Evolutionary conservation across 2,329 filamentous ascomycete genomes (phyloP), one percentile per base, ranked within the genome.

Genomic region (Capronia americana): DNA sequence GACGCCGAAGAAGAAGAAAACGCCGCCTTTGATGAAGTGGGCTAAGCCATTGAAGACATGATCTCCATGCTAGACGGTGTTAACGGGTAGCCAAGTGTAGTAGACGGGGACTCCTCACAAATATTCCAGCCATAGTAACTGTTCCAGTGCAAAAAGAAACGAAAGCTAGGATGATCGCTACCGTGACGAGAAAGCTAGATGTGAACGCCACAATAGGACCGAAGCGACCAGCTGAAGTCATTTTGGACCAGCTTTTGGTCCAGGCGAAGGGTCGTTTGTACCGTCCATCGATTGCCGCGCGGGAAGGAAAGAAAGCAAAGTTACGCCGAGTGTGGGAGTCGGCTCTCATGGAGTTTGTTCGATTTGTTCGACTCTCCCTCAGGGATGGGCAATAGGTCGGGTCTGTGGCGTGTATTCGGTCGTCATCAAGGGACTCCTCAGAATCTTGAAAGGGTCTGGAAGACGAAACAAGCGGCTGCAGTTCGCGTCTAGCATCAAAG

Each of bases 1-100:
- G 20, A 97, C 79, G 10, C 94, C 94, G 69, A 96, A 92, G 89
- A 92, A 95, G 80, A 97, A 92, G 82, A 98, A 98, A 61, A 97
- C 90, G 2, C 92, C 92, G 50, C 94, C 94, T 77, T 98, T 98
- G 77, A 97, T 88, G 81, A 92, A 97, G 76, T 98, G 94, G 8
- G 94, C 94, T 50, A 97, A 83, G 1, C 94, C 92, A 72, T 89
- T 93, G 82, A 94, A 96, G 64, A 97, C 81, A 2, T 83, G 82
- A 23, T 78, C 77, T 4, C 86, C 90, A 55, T 68, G 66, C 72
- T 74, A 54, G 50, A 66, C 65, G 58, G 54, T 54, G 20, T 17
- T 17, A 28, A 17, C 38, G 30, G n/a, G 61, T 24, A 26, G 38
- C 20, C 23, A 20, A 17, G 6, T 2, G 30, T 26, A 30, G 6